Evolutionary conservation across 1,284 basidiomycete genomes (phyloP), one percentile per base, ranked within the genome.

Genomic region (Irpex sp.): DNA sequence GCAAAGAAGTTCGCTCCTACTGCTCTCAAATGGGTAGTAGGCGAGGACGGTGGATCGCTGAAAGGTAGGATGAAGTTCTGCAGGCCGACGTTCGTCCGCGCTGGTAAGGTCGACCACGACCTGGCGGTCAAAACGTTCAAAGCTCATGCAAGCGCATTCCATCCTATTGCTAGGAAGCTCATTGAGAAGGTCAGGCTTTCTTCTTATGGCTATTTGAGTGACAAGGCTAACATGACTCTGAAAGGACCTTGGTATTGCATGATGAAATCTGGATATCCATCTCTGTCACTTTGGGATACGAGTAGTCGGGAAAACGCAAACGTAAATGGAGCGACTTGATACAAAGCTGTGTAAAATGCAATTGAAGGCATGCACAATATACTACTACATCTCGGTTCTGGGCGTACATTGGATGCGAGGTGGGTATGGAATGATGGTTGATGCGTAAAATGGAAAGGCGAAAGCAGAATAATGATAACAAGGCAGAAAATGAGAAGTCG

Each of bases 51-150:
- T 6, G 85, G 81, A 2, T 74, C 83, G 37, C 72, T 90, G 61
- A 86, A 88, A 67, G 89, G 88, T 3, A 78, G 91, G 28, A 91
- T 93, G 90, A 93, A 93, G 72, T 91, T 91, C 76, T 91, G 89
- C 72, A 74, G 91, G 59, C 88, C 88, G 0, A 75, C 83, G 10
- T 85, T 91, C 68, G 73, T 81, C 45, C 80, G 75, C 0, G 79
- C 85, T 9, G 73, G 69, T 39, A 78, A 81, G 60, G 86, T 90
- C 18, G 81, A 94, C 71, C 72, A 76, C 14, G 75, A 77, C 18
- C 73, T 95, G 39, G 90, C 95, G 21, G 76, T 84, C 65, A 76
- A 78, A 21, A 78, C 75, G 39, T 94, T 88, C 71, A 68, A 70
- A 52, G 75, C 73, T 49, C 74, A 82, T 63, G 83, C 82, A 70